phyloP scores from a whole-genome alignment of 306 rosid genomes.

The Vigna unguiculata region DNA sequence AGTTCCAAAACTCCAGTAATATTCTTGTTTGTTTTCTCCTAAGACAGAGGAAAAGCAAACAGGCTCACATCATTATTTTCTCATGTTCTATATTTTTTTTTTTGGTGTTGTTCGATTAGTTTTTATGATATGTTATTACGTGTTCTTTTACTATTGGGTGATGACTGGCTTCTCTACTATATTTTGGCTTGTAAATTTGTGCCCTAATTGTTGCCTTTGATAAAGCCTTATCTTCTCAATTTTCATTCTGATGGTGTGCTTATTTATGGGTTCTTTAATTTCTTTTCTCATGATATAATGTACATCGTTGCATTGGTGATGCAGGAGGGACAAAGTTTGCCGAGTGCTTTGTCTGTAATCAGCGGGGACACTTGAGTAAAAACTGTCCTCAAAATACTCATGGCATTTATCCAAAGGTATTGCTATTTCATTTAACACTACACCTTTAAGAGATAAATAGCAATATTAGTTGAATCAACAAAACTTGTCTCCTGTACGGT shows the following conservation, averaged over 20 bases:
- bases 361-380: conserved; percentile 89
- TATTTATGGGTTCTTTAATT: not conserved
- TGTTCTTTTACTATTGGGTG: not conserved
- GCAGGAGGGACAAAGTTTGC: conserved; percentile 95
- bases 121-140: not conserved
- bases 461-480: not conserved
- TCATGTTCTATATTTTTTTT: too few relatives aligned
- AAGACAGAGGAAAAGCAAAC: not conserved
- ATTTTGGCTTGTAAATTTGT: not conserved
- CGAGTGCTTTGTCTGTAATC: conserved; percentile 84
- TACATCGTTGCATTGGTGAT: conserved; percentile 45
- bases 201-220: conserved; percentile 6
- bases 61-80: not conserved
- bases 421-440: not conserved
- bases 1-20: not conserved
- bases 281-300: not conserved
- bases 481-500: not conserved
- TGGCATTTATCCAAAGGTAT: conserved; percentile 96
- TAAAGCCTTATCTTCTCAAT: conserved; percentile 1
- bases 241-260: not conserved
- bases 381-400: conserved; percentile 85
- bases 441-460: not conserved
- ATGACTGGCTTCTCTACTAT: not conserved
- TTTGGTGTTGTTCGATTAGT: not conserved
- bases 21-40: not conserved